phyloP scores from a whole-genome alignment of 169 alveolate genomes.

The Perkinsus olseni region DNA sequence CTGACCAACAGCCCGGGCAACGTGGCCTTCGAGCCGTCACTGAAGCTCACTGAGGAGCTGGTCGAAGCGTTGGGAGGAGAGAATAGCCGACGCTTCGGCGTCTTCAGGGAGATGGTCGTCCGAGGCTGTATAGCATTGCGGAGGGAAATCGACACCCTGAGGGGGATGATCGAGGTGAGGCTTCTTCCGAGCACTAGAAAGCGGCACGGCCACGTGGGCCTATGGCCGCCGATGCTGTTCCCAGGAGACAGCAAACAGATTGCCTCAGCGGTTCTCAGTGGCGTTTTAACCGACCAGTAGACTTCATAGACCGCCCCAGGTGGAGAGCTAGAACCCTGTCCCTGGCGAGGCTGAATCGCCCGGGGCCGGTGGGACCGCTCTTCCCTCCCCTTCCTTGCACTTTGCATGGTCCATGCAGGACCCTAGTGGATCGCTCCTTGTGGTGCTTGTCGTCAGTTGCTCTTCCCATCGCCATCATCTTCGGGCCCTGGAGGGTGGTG shows the following conservation, averaged over 20 bases:
- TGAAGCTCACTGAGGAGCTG: constrained; percentile 65
- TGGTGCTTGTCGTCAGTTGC: not conserved
- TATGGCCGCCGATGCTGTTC: not conserved
- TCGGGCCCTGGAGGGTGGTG: not conserved
- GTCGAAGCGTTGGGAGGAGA: constrained; percentile 64
- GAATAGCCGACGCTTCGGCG: not conserved
- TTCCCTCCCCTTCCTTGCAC: too few relatives aligned
- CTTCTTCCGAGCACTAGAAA: too few relatives aligned
- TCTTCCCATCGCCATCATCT: not conserved
- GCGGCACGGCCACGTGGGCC: not conserved
- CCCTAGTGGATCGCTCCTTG: too few relatives aligned
- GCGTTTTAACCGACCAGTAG: too few relatives aligned
- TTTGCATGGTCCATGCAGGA: too few relatives aligned
- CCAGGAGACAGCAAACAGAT: too few relatives aligned
- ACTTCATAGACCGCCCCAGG: too few relatives aligned
- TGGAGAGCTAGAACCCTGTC: too few relatives aligned
- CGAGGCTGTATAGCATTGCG: not conserved
- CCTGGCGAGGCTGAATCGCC: too few relatives aligned
- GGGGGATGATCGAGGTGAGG: not conserved
- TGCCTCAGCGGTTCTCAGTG: too few relatives aligned
- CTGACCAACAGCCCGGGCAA: constrained; percentile 72
- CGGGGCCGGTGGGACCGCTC: too few relatives aligned
- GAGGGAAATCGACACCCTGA: not conserved
- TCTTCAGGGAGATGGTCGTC: not conserved
- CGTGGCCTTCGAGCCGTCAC: constrained; percentile 52